Evolutionary conservation across 2,329 filamentous ascomycete genomes (phyloP).

Genomic region (Onygena corvina): DNA sequence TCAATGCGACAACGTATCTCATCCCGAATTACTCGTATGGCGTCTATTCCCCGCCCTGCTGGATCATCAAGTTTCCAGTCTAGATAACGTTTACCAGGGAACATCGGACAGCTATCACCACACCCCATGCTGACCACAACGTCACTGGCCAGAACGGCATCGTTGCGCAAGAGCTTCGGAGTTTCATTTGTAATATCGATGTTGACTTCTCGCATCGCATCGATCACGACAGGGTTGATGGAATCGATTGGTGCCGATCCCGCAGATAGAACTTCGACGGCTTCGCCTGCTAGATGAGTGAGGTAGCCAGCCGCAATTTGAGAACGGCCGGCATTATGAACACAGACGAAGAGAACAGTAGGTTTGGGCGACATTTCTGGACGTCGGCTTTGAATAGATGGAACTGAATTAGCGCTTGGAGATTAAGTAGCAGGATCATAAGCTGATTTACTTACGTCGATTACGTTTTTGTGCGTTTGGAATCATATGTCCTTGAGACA

Average conservation of each 20-base stretch:
- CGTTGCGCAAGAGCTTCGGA: conserved; percentile 20
- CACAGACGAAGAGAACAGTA: conserved; percentile 22
- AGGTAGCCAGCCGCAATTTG: conserved; percentile 22
- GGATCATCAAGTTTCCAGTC: conserved; percentile 22
- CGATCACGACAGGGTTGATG: conserved; percentile 19
- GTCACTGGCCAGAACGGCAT: conserved; percentile 19
- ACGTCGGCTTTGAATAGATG: no score
- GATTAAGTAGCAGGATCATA: no score
- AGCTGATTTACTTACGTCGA: no score
- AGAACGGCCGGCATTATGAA: conserved; percentile 22
- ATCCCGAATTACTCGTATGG: conserved; percentile 18
- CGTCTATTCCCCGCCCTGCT: conserved; percentile 19
- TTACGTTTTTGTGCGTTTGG: no score
- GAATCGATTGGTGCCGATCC: conserved; percentile 21
- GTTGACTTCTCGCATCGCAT: conserved; percentile 22
- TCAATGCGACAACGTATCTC: conserved; percentile 15
- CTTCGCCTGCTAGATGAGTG: conserved; percentile 15
- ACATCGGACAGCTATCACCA: conserved; percentile 21
- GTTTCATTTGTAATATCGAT: conserved; percentile 19
- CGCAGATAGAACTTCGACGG: conserved; percentile 20
- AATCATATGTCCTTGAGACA: no score
- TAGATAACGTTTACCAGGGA: conserved; percentile 21
- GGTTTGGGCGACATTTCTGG: conserved; percentile 16
- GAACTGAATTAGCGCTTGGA: no score
- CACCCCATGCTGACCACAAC: conserved; percentile 23